phyloP scores from a whole-genome alignment of 2,329 filamentous ascomycete species.

The Hypoxylon sp. region DNA sequence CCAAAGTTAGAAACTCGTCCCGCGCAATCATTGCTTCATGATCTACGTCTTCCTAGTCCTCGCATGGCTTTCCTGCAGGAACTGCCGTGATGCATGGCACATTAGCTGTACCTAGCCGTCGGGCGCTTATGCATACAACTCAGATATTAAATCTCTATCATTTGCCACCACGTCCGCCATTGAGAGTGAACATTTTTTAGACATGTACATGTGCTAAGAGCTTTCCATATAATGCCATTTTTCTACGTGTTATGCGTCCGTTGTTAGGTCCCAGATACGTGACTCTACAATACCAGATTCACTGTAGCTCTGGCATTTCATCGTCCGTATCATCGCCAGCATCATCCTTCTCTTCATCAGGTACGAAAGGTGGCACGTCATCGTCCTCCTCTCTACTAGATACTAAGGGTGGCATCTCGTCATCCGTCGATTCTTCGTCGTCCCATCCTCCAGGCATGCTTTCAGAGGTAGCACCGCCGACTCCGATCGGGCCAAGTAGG shows the following conservation, averaged over 20 bases:
- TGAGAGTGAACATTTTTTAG: neutral
- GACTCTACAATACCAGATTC: neutral
- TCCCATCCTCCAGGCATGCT: constrained; percentile 49
- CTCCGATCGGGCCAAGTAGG: constrained; percentile 31
- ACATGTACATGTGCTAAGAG: neutral
- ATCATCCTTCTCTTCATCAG: neutral
- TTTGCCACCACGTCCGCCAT: neutral
- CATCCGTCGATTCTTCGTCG: constrained; percentile 42
- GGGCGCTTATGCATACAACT: constrained; percentile 18
- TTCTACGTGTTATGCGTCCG: neutral
- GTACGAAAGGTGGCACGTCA: constrained; percentile 35
- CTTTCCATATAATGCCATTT: neutral
- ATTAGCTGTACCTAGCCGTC: constrained; percentile 7
- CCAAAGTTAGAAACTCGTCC: constrained; percentile 9
- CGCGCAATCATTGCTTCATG: constrained; percentile 32
- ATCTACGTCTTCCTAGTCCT: constrained; percentile 38
- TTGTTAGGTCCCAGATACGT: neutral
- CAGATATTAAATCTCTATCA: constrained; percentile 14
- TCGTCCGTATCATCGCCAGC: constrained; percentile 31
- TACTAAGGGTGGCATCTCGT: constrained; percentile 45
- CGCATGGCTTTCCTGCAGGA: constrained; percentile 34
- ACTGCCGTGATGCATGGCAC: constrained; percentile 13
- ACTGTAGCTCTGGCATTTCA: constrained; percentile 33
- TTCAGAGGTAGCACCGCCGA: constrained; percentile 10
- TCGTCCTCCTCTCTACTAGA: neutral